phyloP scores from a whole-genome alignment of 2,329 filamentous ascomycete genomes.

The Sarocladium brachiariae region DNA sequence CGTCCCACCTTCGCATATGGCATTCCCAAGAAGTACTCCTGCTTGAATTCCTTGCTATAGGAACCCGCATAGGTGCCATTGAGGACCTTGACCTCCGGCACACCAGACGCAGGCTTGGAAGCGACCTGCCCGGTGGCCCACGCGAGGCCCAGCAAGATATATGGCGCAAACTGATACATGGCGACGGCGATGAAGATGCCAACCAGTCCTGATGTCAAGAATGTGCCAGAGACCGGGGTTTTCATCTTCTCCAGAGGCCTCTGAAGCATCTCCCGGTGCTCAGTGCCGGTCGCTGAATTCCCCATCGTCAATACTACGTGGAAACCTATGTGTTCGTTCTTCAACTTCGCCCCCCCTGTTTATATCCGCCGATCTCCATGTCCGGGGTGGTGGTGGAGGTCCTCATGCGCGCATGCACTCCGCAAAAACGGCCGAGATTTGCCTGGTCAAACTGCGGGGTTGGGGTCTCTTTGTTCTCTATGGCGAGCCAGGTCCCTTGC shows the following conservation, averaged over 20 bases:
- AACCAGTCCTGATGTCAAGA: not conserved
- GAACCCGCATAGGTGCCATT: slow-evolving; percentile 23
- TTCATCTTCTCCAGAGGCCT: not conserved
- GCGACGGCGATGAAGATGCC: not conserved
- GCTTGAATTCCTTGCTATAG: slow-evolving; percentile 26
- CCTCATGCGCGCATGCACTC: too few relatives aligned
- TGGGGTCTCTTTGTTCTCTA: too few relatives aligned
- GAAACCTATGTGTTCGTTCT: too few relatives aligned
- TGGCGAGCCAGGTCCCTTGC: too few relatives aligned
- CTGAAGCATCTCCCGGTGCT: not conserved
- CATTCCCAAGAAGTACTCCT: slow-evolving; percentile 34
- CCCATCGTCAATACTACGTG: too few relatives aligned
- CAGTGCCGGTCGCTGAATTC: too few relatives aligned
- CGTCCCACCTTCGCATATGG: slow-evolving; percentile 29
- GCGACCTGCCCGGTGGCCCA: not conserved
- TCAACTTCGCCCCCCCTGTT: too few relatives aligned
- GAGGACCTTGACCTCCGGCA: slow-evolving; percentile 16
- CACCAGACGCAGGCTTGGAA: not conserved
- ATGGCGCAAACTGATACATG: not conserved
- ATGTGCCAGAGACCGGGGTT: not conserved
- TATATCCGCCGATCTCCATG: too few relatives aligned
- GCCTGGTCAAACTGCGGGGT: too few relatives aligned
- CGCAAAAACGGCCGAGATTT: too few relatives aligned
- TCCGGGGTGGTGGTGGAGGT: too few relatives aligned
- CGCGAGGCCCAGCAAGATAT: not conserved